Evolutionary conservation across 495 filamentous ascomycete genomes (phyloP).

Genomic region (Daldinia vernicosa): DNA sequence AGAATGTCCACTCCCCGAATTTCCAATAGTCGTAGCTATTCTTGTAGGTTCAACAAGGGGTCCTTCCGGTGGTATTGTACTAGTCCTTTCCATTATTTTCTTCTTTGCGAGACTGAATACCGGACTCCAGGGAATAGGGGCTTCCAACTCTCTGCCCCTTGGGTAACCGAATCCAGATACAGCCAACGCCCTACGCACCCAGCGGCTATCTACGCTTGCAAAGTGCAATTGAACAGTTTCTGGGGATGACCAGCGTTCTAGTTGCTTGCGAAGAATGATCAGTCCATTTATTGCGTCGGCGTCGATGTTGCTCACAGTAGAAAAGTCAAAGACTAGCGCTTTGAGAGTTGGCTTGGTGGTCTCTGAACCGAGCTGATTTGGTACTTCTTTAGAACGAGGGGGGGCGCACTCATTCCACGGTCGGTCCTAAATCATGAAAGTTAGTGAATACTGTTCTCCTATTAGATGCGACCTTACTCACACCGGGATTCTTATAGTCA

Average conservation of each 20-base stretch:
- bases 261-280: constrained; percentile 7
- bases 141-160: background rate
- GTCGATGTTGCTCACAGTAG: constrained; percentile 3
- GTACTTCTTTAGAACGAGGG: background rate
- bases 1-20: background rate
- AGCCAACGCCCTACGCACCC: constrained; percentile 11
- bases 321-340: constrained; percentile 14
- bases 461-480: background rate
- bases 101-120: constrained; percentile 1
- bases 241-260: constrained; percentile 8
- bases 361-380: background rate
- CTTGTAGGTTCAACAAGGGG: background rate
- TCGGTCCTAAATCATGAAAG: background rate
- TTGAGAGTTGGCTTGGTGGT: constrained; percentile 3
- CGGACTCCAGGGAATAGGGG: background rate
- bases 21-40: background rate
- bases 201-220: constrained; percentile 4
- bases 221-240: constrained; percentile 5
- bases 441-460: background rate
- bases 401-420: background rate
- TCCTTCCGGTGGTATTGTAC: background rate
- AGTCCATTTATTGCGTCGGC: constrained; percentile 4
- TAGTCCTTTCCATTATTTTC: background rate
- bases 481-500: background rate
- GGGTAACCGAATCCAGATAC: constrained; percentile 9